A percentile compares a stretch with the other conserved stretches of the same genome.
Evolutionary conservation across 2,329 filamentous ascomycete species (phyloP).

Genomic region (Endothia cerciana): DNA sequence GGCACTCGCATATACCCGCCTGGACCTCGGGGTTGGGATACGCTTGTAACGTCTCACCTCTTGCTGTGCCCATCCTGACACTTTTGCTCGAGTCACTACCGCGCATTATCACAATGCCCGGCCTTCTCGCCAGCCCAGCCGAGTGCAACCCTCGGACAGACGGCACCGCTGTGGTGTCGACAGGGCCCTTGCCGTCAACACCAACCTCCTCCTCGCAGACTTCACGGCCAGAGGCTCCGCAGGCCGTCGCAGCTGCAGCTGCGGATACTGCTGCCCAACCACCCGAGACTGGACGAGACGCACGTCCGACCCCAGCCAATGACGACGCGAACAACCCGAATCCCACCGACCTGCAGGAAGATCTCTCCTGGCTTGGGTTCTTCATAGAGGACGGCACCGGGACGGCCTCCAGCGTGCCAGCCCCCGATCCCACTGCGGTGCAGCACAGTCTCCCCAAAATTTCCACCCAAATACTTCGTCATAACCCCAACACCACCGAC

Average conservation of each 20-base stretch:
- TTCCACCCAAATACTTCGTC: constrained; percentile 29
- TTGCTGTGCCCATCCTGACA: too few species aligned
- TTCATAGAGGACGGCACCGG: constrained; percentile 31
- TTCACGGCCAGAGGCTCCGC: not conserved
- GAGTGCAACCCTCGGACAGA: not conserved
- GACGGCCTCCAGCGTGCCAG: constrained; percentile 12
- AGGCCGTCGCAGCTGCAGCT: not conserved
- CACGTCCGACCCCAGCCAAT: not conserved
- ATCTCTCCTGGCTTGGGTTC: constrained; percentile 40
- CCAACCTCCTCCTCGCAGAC: not conserved
- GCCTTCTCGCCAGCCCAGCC: not conserved
- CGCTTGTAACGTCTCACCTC: not conserved
- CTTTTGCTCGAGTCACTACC: too few species aligned
- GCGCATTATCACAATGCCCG: not conserved
- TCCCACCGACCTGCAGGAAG: constrained; percentile 41
- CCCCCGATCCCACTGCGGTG: too few species aligned
- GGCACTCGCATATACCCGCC: constrained; percentile 7
- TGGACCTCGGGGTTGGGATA: constrained; percentile 5
- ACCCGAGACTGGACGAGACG: not conserved
- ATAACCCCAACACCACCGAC: constrained; percentile 31
- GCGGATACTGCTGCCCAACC: constrained; percentile 3
- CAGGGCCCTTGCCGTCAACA: not conserved
- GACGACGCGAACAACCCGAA: constrained; percentile 36
- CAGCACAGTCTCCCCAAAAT: constrained; percentile 27
- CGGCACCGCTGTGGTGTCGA: not conserved